Evolutionary conservation across 441 rosid genomes (phyloP), one percentile per base, ranked within the genome.

Genomic region (Jatropha podagrica): DNA sequence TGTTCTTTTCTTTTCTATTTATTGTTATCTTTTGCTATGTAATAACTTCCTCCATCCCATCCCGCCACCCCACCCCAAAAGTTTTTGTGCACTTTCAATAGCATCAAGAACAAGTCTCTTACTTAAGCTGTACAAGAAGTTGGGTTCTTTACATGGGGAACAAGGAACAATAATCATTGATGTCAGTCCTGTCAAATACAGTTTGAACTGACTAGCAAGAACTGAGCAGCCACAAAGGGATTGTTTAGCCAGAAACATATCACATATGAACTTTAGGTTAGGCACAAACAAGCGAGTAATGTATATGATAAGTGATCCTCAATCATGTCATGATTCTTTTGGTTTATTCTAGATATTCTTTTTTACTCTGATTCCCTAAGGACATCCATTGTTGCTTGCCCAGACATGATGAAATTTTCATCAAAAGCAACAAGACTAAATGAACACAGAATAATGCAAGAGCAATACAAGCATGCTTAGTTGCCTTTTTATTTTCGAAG

Each of bases 401-500:
- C 40, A 69, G 3, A 10, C n/a, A 20, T 59, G 55, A 71, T 17
- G 41, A 51, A 9, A 37, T 14, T 41, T 8, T 27, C 46, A 72
- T 44, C 17, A 26, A 27, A 60, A 44, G 75, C 27, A 61, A 12
- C 10, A 23, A 52, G 55, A 56, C 23, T 41, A 38, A 17, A 26
- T 37, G 49, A 20, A 4, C 46, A 67, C 41, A 38, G 68, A 37
- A 77, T 54, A 27, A 42, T 76, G 13, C 54, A 12, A 48, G 37
- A 37, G 56, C n/a, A 2, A 59, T 2, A 51, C 26, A 15, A 74
- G 63, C 68, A 69, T 32, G 4, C 49, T 51, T 15, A 27, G 32
- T 56, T 17, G 68, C 58, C 40, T 69, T 27, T 4, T 27, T 4
- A 76, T 38, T 56, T 15, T 12, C 44, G 72, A 71, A 68, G 40